A percentile compares a stretch with the other conserved stretches of the same genome.
Evolutionary conservation across 257 asterid species (phyloP).

Genomic region (Solanum appendiculatum): DNA sequence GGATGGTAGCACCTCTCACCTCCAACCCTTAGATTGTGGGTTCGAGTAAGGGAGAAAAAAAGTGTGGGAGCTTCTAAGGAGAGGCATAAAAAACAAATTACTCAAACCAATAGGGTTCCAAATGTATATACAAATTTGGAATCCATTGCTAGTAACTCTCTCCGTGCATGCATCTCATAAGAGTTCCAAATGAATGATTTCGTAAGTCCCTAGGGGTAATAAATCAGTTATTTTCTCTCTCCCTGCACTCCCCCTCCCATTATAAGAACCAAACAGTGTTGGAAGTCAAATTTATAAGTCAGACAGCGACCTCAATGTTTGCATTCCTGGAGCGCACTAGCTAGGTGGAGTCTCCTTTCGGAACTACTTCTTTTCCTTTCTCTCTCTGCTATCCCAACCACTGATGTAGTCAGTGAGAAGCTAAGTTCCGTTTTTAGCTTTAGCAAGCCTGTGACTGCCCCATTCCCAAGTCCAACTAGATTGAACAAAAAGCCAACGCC

Average conservation of each 20-base stretch:
- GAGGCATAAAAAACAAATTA: background rate
- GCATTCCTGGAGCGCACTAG: background rate
- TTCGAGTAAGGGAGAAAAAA: background rate
- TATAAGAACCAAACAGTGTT: background rate
- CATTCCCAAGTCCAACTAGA: background rate
- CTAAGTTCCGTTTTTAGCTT: too few species aligned
- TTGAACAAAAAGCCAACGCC: background rate
- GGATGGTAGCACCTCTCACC: background rate
- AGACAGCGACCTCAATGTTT: background rate
- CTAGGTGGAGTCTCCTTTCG: too few species aligned
- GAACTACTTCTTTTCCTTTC: too few species aligned
- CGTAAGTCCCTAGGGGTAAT: background rate
- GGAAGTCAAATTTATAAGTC: background rate
- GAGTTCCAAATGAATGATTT: background rate
- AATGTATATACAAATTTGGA: background rate
- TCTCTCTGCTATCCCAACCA: too few species aligned
- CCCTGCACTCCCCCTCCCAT: background rate
- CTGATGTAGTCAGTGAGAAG: too few species aligned
- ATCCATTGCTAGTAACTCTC: background rate
- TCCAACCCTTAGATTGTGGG: background rate
- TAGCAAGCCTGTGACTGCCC: too few species aligned
- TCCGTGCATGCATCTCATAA: background rate
- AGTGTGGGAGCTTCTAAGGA: background rate
- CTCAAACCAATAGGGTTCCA: too few species aligned
- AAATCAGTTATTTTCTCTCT: background rate